Conservation (phyloP, 1,284 basidiomycete genomes). For the Xerocomus minutiporus region DNA sequence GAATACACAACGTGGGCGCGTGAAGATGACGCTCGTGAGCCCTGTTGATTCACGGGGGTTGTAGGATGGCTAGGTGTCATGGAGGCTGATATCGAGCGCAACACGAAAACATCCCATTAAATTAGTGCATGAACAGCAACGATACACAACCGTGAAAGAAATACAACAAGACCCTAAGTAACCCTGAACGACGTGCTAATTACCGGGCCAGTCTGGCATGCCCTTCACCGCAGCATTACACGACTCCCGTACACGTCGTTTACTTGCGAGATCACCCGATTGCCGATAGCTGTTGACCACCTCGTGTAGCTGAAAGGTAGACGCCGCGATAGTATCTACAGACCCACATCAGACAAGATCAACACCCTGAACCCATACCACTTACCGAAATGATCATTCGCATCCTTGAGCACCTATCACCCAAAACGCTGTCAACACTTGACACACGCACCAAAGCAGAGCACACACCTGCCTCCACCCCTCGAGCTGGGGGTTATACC, state of each 20-base stretch:
- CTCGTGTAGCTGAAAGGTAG: conserved; percentile 56
- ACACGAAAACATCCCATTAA: too few relatives aligned
- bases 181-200: conserved; percentile 9
- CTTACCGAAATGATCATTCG: conserved; percentile 46
- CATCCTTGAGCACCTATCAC: conserved; percentile 47
- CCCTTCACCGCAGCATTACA: conserved; percentile 54
- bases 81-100: too few relatives aligned
- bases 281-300: conserved; percentile 55
- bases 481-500: conserved; percentile 36
- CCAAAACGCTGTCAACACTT: not conserved
- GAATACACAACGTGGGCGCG: conserved; percentile 90
- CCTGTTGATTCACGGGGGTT: conserved; percentile 58
- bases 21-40: conserved; percentile 81
- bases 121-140: too few relatives aligned
- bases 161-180: not conserved
- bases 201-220: conserved; percentile 55
- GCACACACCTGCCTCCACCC: conserved; percentile 43
- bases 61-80: conserved; percentile 18
- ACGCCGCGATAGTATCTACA: conserved; percentile 52
- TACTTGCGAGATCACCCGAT: conserved; percentile 52
- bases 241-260: conserved; percentile 55
- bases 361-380: not conserved
- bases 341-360: not conserved
- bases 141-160: not conserved
- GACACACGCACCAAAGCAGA: not conserved